A percentile compares a stretch with the other conserved stretches of the same genome.
These are phyloP conservation scores for Fragilaria crotonensis DNA, from an alignment of 108 stramenopile genomes.

Conservation along the genomic window DNA sequence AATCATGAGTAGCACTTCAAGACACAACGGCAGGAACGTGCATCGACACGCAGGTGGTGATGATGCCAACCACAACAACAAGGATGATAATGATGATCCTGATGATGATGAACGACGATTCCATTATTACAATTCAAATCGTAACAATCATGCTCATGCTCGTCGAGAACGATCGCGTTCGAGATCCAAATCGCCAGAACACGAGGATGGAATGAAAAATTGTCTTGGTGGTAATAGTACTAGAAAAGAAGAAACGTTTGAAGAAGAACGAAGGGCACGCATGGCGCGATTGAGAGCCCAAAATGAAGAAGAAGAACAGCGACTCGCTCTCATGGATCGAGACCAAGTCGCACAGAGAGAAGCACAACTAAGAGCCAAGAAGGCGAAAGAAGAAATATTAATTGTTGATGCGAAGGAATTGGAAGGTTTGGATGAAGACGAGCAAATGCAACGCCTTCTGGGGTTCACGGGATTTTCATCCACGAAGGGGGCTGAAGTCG, in stretches of 20 bases:
- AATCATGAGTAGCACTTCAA: too few species aligned
- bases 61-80: too few species aligned
- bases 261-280: constrained; percentile 54
- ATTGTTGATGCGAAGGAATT: constrained; percentile 43
- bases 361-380: neutral
- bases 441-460: constrained; percentile 81
- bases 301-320: constrained; percentile 59
- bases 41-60: too few species aligned
- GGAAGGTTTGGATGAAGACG: constrained; percentile 64
- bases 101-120: too few species aligned
- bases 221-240: neutral
- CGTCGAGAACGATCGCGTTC: constrained; percentile 1
- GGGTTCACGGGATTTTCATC: constrained; percentile 90
- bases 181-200: neutral
- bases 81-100: too few species aligned
- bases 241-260: constrained; percentile 19
- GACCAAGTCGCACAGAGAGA: constrained; percentile 3
- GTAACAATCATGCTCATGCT: too few species aligned
- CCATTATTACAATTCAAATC: too few species aligned
- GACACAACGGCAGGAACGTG: too few species aligned
- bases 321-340: constrained; percentile 11
- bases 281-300: constrained; percentile 76
- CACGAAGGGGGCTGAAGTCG: constrained; percentile 87
- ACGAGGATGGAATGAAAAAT: too few species aligned
- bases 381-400: constrained; percentile 32